Evolutionary conservation across 2,329 filamentous ascomycete species (phyloP).

Genomic region (Colletotrichum cuscutae): DNA sequence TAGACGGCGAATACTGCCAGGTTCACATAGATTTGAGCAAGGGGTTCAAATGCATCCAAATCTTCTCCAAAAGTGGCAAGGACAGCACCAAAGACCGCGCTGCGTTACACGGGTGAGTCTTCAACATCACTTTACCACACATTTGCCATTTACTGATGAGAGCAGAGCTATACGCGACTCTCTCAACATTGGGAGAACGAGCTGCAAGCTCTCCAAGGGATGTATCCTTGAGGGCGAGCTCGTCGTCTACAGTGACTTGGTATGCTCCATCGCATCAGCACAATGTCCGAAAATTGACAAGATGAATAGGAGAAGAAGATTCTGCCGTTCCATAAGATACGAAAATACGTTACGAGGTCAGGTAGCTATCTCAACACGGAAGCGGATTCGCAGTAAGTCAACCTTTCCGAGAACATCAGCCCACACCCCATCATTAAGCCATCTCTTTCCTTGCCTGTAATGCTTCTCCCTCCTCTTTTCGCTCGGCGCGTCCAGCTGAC

Average conservation of each 20-base stretch:
- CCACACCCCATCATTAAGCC: neutral
- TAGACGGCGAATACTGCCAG: slow-evolving; percentile 92
- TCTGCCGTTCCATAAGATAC: slow-evolving; percentile 82
- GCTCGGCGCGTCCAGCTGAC: neutral
- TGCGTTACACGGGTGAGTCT: slow-evolving; percentile 64
- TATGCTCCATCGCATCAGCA: slow-evolving; percentile 39
- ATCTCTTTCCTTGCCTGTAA: neutral
- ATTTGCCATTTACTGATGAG: slow-evolving; percentile 30
- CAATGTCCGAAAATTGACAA: slow-evolving; percentile 33
- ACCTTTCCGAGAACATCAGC: neutral
- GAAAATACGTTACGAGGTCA: slow-evolving; percentile 81
- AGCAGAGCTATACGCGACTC: slow-evolving; percentile 69
- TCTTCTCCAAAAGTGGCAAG: slow-evolving; percentile 93
- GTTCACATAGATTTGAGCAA: slow-evolving; percentile 79
- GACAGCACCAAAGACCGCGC: slow-evolving; percentile 81
- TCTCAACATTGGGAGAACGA: slow-evolving; percentile 67
- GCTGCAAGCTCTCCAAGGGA: slow-evolving; percentile 68
- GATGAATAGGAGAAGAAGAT: slow-evolving; percentile 64
- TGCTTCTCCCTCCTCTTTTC: neutral
- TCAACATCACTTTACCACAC: neutral
- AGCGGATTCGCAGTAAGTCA: slow-evolving; percentile 73
- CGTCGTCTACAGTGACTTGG: slow-evolving; percentile 77
- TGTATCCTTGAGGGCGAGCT: slow-evolving; percentile 90
- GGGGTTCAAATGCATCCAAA: slow-evolving; percentile 69
- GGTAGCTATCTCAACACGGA: slow-evolving; percentile 75